Base-by-base conservation (phyloP, 139 green algal species). In the Zygnema circumcarinatum region DNA sequence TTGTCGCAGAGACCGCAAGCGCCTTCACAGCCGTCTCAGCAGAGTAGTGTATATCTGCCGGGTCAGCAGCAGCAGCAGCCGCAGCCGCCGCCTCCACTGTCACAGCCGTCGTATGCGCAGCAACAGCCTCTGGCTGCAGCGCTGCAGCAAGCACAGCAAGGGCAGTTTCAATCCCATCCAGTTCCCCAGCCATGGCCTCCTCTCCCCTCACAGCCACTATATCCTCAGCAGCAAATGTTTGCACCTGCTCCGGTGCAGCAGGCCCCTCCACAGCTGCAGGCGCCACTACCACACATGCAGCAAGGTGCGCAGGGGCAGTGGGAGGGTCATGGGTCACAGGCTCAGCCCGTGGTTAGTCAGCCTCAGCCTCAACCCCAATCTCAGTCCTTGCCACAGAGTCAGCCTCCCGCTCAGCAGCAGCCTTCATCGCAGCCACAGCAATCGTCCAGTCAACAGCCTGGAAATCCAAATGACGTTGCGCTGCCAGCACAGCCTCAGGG, bases 271-370 rank as follows among this genome's bases (percentile, higher is more conserved):
- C 69, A 78, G 79, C 62, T 85, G n/a, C 79, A 86, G 79, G 20
- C 80, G 62, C 79, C 32, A 52, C 7, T 36, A 68, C 79, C 2
- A 68, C 79, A 74, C 54, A 0, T 74, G 1, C 83, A 88, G 2
- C 83, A 88, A 53, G 74, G 72, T 3, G 39, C 39, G 75, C 83
- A 88, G 83, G 74, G 85, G 83, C 83, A 88, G 81, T 33, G 2
- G 73, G 52, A 85, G 75, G n/a, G 68, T 39, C 81, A 87, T 47
- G 32, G 25, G 31, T 76, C 54, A 76, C 81, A 87, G 81, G 72
- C 74, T 35, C 76, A 85, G 56, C 52, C n/a, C 7, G 56, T 21
- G 32, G 32, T 31, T 35, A 53, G 62, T 47, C 38, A 53, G 79
- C 47, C 47, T 62, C 47, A 62, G 47, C 47, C 47, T 62, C 47